These are phyloP conservation scores for Zygoascus sp. DNA, from an alignment of 1,139 yeast species.

Conservation along the genomic window DNA sequence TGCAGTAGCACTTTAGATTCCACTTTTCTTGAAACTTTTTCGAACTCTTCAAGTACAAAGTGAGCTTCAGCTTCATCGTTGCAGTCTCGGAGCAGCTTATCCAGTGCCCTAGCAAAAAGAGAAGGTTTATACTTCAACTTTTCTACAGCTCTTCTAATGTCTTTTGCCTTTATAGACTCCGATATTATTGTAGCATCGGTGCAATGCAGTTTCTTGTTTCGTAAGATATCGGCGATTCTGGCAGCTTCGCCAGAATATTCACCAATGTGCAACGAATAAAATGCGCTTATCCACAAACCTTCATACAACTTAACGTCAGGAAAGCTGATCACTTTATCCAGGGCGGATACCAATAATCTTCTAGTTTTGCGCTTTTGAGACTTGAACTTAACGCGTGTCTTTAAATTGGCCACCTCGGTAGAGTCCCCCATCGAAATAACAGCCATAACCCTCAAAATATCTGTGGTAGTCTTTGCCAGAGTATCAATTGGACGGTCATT, in stretches of 20 bases:
- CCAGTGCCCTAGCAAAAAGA: slow-evolving; percentile 12
- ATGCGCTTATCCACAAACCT: slow-evolving; percentile 13
- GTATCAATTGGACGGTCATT: slow-evolving; percentile 3
- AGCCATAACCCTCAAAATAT: slow-evolving; percentile 14
- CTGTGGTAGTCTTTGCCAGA: slow-evolving; percentile 10
- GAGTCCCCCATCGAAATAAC: slow-evolving; percentile 10
- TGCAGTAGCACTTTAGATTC: slow-evolving; percentile 13
- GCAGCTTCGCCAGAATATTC: slow-evolving; percentile 13
- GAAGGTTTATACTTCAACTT: slow-evolving; percentile 11
- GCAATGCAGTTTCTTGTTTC: slow-evolving; percentile 3
- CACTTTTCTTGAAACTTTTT: slow-evolving; percentile 1
- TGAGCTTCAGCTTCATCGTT: slow-evolving; percentile 1
- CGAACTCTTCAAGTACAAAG: slow-evolving; percentile 6
- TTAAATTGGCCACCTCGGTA: too few species aligned
- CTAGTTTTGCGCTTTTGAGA: slow-evolving; percentile 12
- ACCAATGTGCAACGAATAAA: slow-evolving; percentile 14
- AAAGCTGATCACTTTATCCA: slow-evolving; percentile 11
- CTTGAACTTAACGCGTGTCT: slow-evolving; percentile 10
- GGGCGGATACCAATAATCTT: slow-evolving; percentile 9
- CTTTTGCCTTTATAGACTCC: slow-evolving; percentile 11
- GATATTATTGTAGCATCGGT: slow-evolving; percentile 10
- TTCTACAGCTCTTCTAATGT: slow-evolving; percentile 4
- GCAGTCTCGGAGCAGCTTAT: slow-evolving; percentile 14
- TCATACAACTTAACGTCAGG: slow-evolving; percentile 11
- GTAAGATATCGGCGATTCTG: slow-evolving; percentile 8